These are phyloP conservation scores for Auricularia sp. DNA, from an alignment of 768 basidiomycete species.

Conservation along the genomic window DNA sequence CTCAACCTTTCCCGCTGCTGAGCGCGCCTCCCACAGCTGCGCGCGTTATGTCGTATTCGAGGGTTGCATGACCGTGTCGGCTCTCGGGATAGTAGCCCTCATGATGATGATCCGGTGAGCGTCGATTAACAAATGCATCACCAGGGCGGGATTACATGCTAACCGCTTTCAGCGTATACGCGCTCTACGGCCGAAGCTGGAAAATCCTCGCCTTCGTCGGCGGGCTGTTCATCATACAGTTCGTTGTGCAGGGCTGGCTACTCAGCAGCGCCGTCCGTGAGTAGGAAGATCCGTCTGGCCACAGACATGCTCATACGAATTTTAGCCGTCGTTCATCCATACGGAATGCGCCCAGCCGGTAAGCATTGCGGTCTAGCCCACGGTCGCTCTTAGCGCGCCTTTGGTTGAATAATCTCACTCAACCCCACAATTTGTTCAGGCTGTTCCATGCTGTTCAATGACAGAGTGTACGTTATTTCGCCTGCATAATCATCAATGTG, in stretches of 20 bases:
- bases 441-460: slow-evolving; percentile 30
- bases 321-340: not conserved
- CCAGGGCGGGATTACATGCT: not conserved
- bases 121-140: not conserved
- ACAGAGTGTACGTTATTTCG: slow-evolving; percentile 15
- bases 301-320: not conserved
- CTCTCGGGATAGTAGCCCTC: slow-evolving; percentile 38
- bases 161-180: slow-evolving; percentile 17
- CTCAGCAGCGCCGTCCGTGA: slow-evolving; percentile 39
- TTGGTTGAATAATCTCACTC: no score
- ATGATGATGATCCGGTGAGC: slow-evolving; percentile 50
- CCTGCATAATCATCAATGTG: no score
- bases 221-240: slow-evolving; percentile 32
- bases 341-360: not conserved
- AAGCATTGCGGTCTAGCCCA: not conserved
- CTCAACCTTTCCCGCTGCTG: not conserved
- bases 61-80: slow-evolving; percentile 39
- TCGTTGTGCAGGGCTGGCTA: slow-evolving; percentile 45
- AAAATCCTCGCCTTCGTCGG: slow-evolving; percentile 19
- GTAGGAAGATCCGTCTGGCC: slow-evolving; percentile 12
- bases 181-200: slow-evolving; percentile 16
- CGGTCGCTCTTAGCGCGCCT: no score
- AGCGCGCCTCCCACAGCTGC: slow-evolving; percentile 11
- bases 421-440: slow-evolving; percentile 15
- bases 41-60: slow-evolving; percentile 23